These are phyloP conservation scores for Colletotrichum nymphaeae DNA, from an alignment of 2,329 filamentous ascomycete species.

Conservation along the genomic window DNA sequence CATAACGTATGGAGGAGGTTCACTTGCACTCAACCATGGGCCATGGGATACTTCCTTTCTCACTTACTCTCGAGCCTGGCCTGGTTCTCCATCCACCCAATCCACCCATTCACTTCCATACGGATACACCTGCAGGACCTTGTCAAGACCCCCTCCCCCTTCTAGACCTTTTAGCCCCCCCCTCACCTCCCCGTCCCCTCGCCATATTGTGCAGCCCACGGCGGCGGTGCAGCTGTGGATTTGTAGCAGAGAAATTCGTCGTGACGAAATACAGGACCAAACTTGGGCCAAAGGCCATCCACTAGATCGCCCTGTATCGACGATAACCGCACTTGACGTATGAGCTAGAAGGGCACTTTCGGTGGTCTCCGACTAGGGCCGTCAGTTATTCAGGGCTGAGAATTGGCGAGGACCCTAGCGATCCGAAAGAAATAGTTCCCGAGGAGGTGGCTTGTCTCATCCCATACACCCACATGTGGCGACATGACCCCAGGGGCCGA, in stretches of 20 bases:
- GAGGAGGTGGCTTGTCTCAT: constrained; percentile 54
- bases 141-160: constrained; percentile 25
- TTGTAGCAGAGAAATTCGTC: constrained; percentile 34
- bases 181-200: background rate
- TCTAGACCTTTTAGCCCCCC: constrained; percentile 21
- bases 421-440: constrained; percentile 35
- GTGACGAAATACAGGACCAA: constrained; percentile 28
- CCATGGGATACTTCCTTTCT: background rate
- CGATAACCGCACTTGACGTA: constrained; percentile 30
- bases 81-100: constrained; percentile 2
- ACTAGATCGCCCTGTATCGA: constrained; percentile 26
- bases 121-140: constrained; percentile 26
- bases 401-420: constrained; percentile 35
- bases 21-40: constrained; percentile 9
- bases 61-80: background rate
- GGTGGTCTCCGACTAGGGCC: constrained; percentile 31
- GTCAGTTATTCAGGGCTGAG: constrained; percentile 26
- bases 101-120: constrained; percentile 15
- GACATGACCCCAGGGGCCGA: constrained; percentile 35
- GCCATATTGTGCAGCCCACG: constrained; percentile 15
- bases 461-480: constrained; percentile 39
- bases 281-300: constrained; percentile 13
- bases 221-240: constrained; percentile 33
- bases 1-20: constrained; percentile 6
- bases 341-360: constrained; percentile 21